Evolutionary conservation across 129 eudicot species (phyloP), one percentile per base, ranked within the genome.

Genomic region (Mikania micrantha): DNA sequence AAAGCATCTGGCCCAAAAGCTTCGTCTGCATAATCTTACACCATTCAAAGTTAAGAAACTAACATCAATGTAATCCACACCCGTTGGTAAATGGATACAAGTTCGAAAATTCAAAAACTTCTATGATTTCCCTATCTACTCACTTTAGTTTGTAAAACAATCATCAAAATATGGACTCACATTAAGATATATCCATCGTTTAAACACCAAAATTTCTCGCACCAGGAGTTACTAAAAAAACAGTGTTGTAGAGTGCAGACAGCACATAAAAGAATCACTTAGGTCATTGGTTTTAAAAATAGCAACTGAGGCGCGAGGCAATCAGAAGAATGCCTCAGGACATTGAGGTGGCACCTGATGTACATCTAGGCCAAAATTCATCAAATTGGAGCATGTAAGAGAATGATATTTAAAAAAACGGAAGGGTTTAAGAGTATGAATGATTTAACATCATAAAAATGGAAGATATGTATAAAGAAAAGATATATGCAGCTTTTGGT

Each of bases 1-100:
- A 94, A 44, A 94, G 85, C 95, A 94, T 94, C 81, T 94, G 97
- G 5, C 99, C 99, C 77, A 94, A 69, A 64, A 90, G 97, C 61
- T 94, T 90, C 11, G 94, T 81, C 99, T 94, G 85, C 75, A 76
- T 35, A 67, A 64, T 6, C 27, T 74, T 1, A 42, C 25, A 41
- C 44, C 45, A 22, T 24, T 32, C n/a, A 15, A 25, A 65, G 57
- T 24, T 42, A 65, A 24, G 40, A 64, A 69, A 42, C 67, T 42
- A 29, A 66, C n/a, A 28, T 71, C 60, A n/a, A 66, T 16, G 10
- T n/a, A 31, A 54, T 20, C 35, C n/a, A 1, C 66, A 64, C 27
- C 57, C 20, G 15, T 64, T 8, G 24, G 66, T 52, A 36, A 25
- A 53, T 9, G 48, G 58, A 61, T 19, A 42, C 28, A 39, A 28